Evolutionary conservation across 1,139 yeast genomes (phyloP).

Genomic region (Scheffersomyces segobiensis): DNA sequence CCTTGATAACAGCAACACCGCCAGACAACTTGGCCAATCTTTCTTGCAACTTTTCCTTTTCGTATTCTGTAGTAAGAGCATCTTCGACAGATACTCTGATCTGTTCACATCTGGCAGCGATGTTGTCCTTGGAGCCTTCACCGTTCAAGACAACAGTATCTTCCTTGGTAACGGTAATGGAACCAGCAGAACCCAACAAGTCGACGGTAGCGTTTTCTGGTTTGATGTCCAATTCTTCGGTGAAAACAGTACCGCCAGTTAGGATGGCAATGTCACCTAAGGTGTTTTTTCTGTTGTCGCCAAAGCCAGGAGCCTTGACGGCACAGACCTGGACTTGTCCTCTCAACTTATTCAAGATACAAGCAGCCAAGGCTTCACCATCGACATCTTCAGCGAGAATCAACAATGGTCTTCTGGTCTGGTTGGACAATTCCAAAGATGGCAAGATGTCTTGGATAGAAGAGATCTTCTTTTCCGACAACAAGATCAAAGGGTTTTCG

Average conservation of each 20-base stretch:
- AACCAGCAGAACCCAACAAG: constrained; percentile 89
- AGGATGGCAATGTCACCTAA: constrained; percentile 96
- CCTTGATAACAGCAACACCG: constrained; percentile 98
- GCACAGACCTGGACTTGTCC: constrained; percentile 99
- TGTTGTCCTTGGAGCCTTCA: constrained; percentile 87
- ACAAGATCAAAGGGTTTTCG: constrained; percentile 87
- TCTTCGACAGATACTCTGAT: constrained; percentile 80
- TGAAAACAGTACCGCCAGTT: constrained; percentile 97
- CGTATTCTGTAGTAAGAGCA: constrained; percentile 87
- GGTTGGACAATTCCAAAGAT: constrained; percentile 91
- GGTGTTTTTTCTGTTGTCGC: constrained; percentile 98
- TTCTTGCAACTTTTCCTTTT: constrained; percentile 96
- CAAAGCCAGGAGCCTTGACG: constrained; percentile 99
- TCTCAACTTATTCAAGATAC: constrained; percentile 96
- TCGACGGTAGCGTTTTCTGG: constrained; percentile 95
- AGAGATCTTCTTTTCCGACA: constrained; percentile 94
- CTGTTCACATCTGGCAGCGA: constrained; percentile 93
- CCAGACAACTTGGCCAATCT: constrained; percentile 98
- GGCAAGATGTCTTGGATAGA: constrained; percentile 93
- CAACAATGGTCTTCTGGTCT: constrained; percentile 91
- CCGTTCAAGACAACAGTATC: constrained; percentile 96
- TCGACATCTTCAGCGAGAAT: constrained; percentile 97
- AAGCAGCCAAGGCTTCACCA: constrained; percentile 99
- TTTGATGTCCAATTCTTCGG: constrained; percentile 96
- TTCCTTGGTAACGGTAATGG: constrained; percentile 93